Conservation (phyloP, 805 yeast genomes). For the Wickerhamiella sergipiensis region DNA sequence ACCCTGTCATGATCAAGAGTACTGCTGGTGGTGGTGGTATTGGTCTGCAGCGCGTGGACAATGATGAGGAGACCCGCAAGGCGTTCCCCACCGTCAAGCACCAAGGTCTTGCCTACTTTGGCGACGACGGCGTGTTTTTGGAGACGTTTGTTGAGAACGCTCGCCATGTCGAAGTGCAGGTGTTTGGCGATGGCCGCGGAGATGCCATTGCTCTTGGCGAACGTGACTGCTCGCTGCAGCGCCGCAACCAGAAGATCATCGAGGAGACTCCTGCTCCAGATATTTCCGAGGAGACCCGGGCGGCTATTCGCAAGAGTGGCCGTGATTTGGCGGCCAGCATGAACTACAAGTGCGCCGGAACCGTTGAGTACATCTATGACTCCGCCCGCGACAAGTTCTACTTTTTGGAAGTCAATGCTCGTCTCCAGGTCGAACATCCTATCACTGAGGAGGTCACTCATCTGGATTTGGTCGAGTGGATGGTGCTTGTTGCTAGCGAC, state of each 20-base stretch:
- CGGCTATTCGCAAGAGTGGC: constrained; percentile 65
- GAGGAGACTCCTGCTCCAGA: constrained; percentile 98
- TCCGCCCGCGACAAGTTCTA: constrained; percentile 76
- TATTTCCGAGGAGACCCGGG: constrained; percentile 67
- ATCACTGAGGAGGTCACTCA: constrained; percentile 94
- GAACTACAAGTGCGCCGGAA: constrained; percentile 94
- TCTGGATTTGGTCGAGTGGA: constrained; percentile 91
- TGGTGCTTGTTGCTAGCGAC: constrained; percentile 84
- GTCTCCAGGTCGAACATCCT: constrained; percentile 96
- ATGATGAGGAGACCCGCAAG: constrained; percentile 62
- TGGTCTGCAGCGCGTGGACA: constrained; percentile 87
- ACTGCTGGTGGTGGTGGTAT: constrained; percentile 99
- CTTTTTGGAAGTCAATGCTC: constrained; percentile 90
- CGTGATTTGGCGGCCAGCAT: constrained; percentile 68
- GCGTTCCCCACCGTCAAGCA: constrained; percentile 86
- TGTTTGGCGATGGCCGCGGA: constrained; percentile 93
- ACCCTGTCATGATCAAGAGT: constrained; percentile 91
- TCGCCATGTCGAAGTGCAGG: constrained; percentile 91
- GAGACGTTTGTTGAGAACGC: constrained; percentile 92
- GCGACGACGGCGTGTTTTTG: constrained; percentile 88
- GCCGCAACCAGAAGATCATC: constrained; percentile 91
- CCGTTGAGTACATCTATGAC: constrained; percentile 91
- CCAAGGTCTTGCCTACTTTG: constrained; percentile 86
- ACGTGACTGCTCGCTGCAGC: constrained; percentile 93
- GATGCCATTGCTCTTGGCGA: constrained; percentile 90